These are phyloP conservation scores for Avena atlantica DNA, from an alignment of 176 grass and related monocot genomes.

Conservation along the genomic window DNA sequence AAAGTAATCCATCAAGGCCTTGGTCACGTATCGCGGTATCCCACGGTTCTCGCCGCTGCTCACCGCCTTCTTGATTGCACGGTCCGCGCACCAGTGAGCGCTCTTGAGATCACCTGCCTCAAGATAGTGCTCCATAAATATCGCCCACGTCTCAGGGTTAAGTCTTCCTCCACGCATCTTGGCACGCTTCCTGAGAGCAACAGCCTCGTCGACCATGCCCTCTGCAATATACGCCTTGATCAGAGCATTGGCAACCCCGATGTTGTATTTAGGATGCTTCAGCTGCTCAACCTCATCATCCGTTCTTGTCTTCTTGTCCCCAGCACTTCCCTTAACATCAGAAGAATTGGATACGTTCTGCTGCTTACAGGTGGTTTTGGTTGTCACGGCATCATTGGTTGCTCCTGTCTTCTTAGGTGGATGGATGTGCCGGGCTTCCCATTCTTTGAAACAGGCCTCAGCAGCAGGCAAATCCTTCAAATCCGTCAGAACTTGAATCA, in stretches of 20 bases:
- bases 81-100: slow-evolving; percentile 74
- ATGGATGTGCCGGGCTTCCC: slow-evolving; percentile 62
- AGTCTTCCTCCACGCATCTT: slow-evolving; percentile 77
- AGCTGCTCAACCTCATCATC: slow-evolving; percentile 16
- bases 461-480: slow-evolving; percentile 93
- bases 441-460: slow-evolving; percentile 88
- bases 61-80: slow-evolving; percentile 89
- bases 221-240: slow-evolving; percentile 89
- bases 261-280: slow-evolving; percentile 73
- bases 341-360: not conserved
- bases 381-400: not conserved
- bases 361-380: not conserved
- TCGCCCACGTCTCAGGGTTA: slow-evolving; percentile 91
- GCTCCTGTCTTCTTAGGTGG: slow-evolving; percentile 38
- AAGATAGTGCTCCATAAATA: slow-evolving; percentile 89
- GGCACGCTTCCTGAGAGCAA: slow-evolving; percentile 70
- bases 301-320: not conserved
- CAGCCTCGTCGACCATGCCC: slow-evolving; percentile 81
- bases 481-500: slow-evolving; percentile 85
- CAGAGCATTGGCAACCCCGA: slow-evolving; percentile 87
- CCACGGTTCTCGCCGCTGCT: slow-evolving; percentile 72
- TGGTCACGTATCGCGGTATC: slow-evolving; percentile 47
- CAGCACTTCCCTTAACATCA: slow-evolving; percentile 33
- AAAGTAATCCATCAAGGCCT: slow-evolving; percentile 70
- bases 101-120: slow-evolving; percentile 77